phyloP scores from a whole-genome alignment of 2,329 filamentous ascomycete species.

The Drechmeria coniospora region DNA sequence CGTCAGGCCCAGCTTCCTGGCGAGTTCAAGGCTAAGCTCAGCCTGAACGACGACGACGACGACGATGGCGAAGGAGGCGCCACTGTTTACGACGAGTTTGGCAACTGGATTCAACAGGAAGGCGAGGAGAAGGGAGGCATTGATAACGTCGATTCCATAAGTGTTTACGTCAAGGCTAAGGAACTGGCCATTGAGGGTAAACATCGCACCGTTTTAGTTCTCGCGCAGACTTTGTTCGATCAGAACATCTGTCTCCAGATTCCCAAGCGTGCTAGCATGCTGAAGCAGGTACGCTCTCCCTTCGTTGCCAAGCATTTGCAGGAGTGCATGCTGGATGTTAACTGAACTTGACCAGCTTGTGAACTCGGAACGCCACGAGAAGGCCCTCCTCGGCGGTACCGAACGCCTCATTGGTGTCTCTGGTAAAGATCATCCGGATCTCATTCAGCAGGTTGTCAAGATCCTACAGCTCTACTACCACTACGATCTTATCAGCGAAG shows the following conservation, averaged over 20 bases:
- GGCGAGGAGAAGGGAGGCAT: constrained; percentile 58
- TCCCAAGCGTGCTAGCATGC: constrained; percentile 63
- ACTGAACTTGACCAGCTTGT: constrained; percentile 22
- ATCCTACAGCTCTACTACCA: constrained; percentile 85
- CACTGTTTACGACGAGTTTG: constrained; percentile 77
- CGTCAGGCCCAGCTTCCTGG: constrained; percentile 86
- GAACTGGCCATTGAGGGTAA: constrained; percentile 89
- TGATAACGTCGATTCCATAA: constrained; percentile 69
- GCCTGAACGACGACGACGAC: constrained; percentile 66
- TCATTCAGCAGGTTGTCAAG: constrained; percentile 62
- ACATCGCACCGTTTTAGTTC: constrained; percentile 81
- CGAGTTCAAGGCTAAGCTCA: constrained; percentile 86
- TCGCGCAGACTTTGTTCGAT: constrained; percentile 88
- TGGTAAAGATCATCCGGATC: constrained; percentile 62
- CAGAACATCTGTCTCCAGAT: constrained; percentile 83
- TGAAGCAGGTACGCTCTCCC: constrained; percentile 56
- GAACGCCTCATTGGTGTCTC: constrained; percentile 70
- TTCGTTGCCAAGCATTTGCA: neutral
- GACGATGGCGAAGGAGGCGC: constrained; percentile 64
- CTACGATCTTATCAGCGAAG: constrained; percentile 76
- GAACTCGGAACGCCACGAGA: constrained; percentile 85
- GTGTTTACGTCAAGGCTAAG: constrained; percentile 93
- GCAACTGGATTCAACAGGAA: constrained; percentile 75
- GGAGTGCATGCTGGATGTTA: too few relatives aligned
- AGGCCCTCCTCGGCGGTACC: constrained; percentile 84